Base-by-base conservation (phyloP, 2,329 filamentous ascomycete genomes). In the Fusarium pseudograminearum region DNA sequence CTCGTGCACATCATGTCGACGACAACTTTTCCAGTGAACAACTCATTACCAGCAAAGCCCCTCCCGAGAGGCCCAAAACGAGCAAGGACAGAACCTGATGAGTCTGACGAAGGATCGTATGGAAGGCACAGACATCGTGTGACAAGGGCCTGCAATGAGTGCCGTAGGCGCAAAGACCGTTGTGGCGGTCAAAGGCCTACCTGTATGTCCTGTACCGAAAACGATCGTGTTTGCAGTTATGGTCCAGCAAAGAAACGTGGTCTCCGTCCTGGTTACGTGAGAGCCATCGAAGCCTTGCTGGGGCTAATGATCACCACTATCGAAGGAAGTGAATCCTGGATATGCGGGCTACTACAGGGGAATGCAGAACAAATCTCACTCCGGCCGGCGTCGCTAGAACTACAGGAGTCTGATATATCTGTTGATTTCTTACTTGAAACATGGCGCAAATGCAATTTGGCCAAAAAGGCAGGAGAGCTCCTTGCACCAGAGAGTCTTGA, bases 71-170 rank as follows among this genome's bases (percentile, higher is more conserved):
- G n/a, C 18, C 31, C 41, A 9, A 63, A 63, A 9, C 41, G 60
- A 24, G 16, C 57, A 14, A 62, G 60, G n/a, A 47, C 24, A 11
- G 60, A 48, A 3, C 22, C 14, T 2, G 47, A 63, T 7, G 51
- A 40, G 2, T 33, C 57, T 12, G 60, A 62, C 1, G 60, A 62
- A 20, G 34, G 41, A 10, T 45, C 20, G 2, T 20, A 20, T 10
- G 46, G 60, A 10, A 46, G 34, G 5, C 26, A 12, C 18, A 51
- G 60, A 1, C 60, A 56, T 42, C 57, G 60, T 18, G 34, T 63
- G 2, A 62, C 60, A 6, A 44, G 60, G 11, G 60, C 60, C 8
- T 63, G 60, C 24, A 63, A 62, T 5, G 60, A 63, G 12, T 63
- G 60, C 1, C 51, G 60, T 0, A 44, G 60, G 11, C 47, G 60